Evolutionary conservation across 306 rosid genomes (phyloP).

Genomic region (Lathyrus aphaca): DNA sequence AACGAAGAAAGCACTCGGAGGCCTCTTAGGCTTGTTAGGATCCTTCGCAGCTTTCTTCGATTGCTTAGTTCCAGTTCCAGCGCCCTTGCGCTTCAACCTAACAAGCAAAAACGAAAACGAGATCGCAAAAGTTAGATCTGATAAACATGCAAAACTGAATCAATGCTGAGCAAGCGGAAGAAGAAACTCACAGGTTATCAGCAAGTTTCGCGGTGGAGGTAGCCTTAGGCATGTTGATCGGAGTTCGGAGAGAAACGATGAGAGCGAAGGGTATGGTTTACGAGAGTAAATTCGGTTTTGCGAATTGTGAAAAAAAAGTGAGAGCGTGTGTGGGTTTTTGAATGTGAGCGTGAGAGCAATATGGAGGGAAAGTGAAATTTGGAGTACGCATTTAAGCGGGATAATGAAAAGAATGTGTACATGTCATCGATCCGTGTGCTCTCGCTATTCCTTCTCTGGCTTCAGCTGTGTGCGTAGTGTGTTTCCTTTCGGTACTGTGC

Average conservation of each 20-base stretch:
- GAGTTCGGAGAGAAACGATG: neutral
- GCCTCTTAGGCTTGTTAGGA: slow-evolving; percentile 95
- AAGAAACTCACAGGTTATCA: slow-evolving; percentile 52
- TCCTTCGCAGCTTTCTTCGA: slow-evolving; percentile 70
- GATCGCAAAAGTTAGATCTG: slow-evolving; percentile 12
- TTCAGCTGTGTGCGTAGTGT: too few relatives aligned
- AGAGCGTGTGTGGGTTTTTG: slow-evolving; percentile 32
- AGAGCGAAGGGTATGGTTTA: slow-evolving; percentile 11
- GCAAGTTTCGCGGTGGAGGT: slow-evolving; percentile 46
- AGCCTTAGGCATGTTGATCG: slow-evolving; percentile 63
- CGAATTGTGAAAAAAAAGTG: neutral
- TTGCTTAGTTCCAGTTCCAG: slow-evolving; percentile 56
- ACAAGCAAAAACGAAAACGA: neutral
- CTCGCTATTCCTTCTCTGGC: too few relatives aligned
- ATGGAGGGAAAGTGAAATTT: slow-evolving; percentile 43
- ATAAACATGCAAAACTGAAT: neutral
- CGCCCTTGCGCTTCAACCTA: slow-evolving; percentile 72
- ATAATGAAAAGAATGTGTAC: slow-evolving; percentile 48
- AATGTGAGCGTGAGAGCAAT: slow-evolving; percentile 34
- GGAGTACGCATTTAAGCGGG: slow-evolving; percentile 85
- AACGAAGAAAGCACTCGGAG: slow-evolving; percentile 91
- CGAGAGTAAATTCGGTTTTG: neutral
- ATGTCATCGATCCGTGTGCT: slow-evolving; percentile 64
- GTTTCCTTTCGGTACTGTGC: too few relatives aligned
- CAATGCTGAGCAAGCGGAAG: neutral